These are phyloP conservation scores for Prunus dulcis DNA, from an alignment of 306 rosid genomes.

Conservation along the genomic window DNA sequence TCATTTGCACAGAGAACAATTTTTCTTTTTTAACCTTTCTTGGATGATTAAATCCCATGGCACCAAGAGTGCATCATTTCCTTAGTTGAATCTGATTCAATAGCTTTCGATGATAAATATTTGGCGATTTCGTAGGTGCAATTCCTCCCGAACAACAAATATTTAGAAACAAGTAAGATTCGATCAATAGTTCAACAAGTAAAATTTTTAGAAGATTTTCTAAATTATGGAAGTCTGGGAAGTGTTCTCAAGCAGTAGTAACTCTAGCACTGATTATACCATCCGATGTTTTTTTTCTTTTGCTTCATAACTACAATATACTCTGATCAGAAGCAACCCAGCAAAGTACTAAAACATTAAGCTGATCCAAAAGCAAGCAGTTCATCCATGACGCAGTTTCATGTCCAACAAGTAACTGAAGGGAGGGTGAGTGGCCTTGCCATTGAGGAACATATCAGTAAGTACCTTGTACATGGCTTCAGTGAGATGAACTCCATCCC, in stretches of 20 bases:
- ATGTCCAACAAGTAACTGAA: constrained; percentile 53
- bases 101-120: not conserved
- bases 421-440: constrained; percentile 62
- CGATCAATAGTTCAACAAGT: not conserved
- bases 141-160: too few relatives aligned
- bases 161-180: too few relatives aligned
- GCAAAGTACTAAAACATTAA: not conserved
- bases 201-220: not conserved
- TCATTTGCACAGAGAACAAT: too few relatives aligned
- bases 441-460: constrained; percentile 63
- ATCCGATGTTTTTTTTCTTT: not conserved
- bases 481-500: constrained; percentile 98
- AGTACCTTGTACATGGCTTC: constrained; percentile 90
- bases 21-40: too few relatives aligned
- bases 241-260: not conserved
- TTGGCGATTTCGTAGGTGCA: too few relatives aligned
- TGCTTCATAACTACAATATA: not conserved
- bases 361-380: not conserved
- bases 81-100: not conserved
- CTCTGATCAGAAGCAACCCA: not conserved
- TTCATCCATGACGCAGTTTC: constrained; percentile 48
- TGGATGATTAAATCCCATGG: too few relatives aligned
- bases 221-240: not conserved
- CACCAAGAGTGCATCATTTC: too few relatives aligned
- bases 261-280: not conserved